Conservation (phyloP, 2,329 filamentous ascomycete species). For the Trichophyton schoenleinii region DNA sequence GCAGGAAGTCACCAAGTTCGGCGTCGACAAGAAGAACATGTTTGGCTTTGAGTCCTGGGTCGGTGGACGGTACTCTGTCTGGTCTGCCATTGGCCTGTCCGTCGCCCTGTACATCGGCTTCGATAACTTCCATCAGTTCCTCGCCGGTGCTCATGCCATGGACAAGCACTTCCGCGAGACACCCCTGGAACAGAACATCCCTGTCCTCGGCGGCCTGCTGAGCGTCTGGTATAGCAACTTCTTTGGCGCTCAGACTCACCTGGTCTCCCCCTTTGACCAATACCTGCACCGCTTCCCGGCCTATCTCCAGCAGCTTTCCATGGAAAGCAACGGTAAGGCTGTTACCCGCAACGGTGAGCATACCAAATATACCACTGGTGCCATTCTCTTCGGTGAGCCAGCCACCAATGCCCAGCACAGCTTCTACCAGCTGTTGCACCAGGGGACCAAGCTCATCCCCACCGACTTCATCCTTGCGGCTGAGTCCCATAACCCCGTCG, state of each 20-base stretch:
- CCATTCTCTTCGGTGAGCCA: constrained; percentile 93
- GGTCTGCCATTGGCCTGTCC: constrained; percentile 94
- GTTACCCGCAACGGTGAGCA: constrained; percentile 78
- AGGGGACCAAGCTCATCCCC: constrained; percentile 97
- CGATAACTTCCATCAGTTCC: constrained; percentile 95
- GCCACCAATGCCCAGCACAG: constrained; percentile 99
- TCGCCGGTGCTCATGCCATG: constrained; percentile 90
- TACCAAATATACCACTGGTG: constrained; percentile 93
- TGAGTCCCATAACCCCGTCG: constrained; percentile 90
- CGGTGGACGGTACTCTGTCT: constrained; percentile 94
- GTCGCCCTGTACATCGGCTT: constrained; percentile 91
- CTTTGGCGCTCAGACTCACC: constrained; percentile 93
- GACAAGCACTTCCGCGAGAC: constrained; percentile 94
- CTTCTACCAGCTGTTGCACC: constrained; percentile 98
- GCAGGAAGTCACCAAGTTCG: constrained; percentile 90
- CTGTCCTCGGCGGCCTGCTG: constrained; percentile 76
- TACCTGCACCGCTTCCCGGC: constrained; percentile 98
- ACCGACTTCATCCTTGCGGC: constrained; percentile 96
- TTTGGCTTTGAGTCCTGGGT: constrained; percentile 99
- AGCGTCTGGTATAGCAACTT: constrained; percentile 99
- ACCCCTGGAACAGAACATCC: constrained; percentile 89
- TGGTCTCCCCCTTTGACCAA: constrained; percentile 96
- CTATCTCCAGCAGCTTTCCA: constrained; percentile 96
- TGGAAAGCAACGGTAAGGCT: constrained; percentile 99
- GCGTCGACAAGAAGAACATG: constrained; percentile 98